Evolutionary conservation across 2,329 filamentous ascomycete species (phyloP).

Genomic region (Monosporascus sp.): DNA sequence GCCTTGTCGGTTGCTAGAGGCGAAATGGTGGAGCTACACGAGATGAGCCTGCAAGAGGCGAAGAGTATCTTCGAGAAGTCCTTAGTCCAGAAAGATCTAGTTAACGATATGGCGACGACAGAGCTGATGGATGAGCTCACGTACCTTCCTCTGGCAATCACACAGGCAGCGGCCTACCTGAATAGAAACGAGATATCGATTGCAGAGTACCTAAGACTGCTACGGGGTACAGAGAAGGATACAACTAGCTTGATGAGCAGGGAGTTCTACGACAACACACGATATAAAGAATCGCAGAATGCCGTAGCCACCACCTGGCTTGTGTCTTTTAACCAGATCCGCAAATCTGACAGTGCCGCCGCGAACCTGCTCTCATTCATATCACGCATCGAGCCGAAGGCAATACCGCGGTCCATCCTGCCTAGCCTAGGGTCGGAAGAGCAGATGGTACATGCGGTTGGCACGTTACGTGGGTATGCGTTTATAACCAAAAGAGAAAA

Average conservation of each 20-base stretch:
- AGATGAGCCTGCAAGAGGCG: slow-evolving; percentile 24
- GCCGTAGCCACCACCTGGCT: slow-evolving; percentile 32
- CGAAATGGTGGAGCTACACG: slow-evolving; percentile 20
- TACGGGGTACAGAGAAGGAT: slow-evolving; percentile 25
- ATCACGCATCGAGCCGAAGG: slow-evolving; percentile 33
- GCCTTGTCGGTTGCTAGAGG: slow-evolving; percentile 18
- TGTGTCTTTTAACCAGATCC: slow-evolving; percentile 35
- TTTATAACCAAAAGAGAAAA: slow-evolving; percentile 20
- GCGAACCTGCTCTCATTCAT: slow-evolving; percentile 32
- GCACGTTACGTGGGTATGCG: slow-evolving; percentile 22
- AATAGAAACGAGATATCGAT: slow-evolving; percentile 21
- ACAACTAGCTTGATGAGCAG: slow-evolving; percentile 24
- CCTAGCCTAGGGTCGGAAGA: slow-evolving; percentile 9
- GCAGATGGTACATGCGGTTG: slow-evolving; percentile 16
- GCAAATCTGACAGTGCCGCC: slow-evolving; percentile 20
- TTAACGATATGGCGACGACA: slow-evolving; percentile 5
- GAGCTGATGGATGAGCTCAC: slow-evolving; percentile 28
- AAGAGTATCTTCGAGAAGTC: slow-evolving; percentile 18
- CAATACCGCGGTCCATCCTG: slow-evolving; percentile 30
- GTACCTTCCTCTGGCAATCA: slow-evolving; percentile 36
- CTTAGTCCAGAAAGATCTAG: slow-evolving; percentile 12
- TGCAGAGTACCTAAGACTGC: slow-evolving; percentile 26
- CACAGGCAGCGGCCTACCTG: slow-evolving; percentile 36
- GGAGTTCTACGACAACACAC: slow-evolving; percentile 27
- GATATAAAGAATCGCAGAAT: slow-evolving; percentile 25